These are phyloP conservation scores for Pleodorina starrii DNA, from an alignment of 139 green algal species.

Conservation along the genomic window DNA sequence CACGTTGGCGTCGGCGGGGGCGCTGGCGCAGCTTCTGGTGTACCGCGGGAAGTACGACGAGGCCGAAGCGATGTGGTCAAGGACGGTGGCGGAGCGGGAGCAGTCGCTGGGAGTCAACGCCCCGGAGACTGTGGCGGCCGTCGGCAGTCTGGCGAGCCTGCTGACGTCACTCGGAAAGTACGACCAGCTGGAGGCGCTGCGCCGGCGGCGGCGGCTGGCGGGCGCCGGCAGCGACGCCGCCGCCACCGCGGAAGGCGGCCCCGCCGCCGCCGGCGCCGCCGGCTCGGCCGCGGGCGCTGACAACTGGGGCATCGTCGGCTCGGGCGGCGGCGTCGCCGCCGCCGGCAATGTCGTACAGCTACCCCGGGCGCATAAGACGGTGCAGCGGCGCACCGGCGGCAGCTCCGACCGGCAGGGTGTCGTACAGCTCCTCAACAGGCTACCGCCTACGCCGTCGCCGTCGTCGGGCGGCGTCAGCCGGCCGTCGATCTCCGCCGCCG, in stretches of 20 bases:
- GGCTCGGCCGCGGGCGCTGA: not conserved
- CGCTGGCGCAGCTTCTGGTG: not conserved
- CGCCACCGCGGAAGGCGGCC: not conserved
- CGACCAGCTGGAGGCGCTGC: not conserved
- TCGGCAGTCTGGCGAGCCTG: not conserved
- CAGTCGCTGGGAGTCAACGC: not conserved
- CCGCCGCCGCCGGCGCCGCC: not conserved
- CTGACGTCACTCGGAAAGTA: not conserved
- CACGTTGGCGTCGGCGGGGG: not conserved
- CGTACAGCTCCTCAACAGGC: not conserved
- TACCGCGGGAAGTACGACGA: conserved; percentile 21
- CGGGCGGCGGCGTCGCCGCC: not conserved
- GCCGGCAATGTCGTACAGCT: not conserved
- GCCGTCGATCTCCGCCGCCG: too few relatives aligned
- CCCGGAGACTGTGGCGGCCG: not conserved
- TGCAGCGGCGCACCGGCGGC: not conserved
- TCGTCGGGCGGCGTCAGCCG: too few relatives aligned
- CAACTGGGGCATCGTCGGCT: not conserved
- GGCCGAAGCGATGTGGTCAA: not conserved
- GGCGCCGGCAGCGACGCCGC: not conserved
- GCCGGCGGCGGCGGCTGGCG: not conserved
- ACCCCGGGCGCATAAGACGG: not conserved
- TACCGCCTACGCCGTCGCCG: not conserved
- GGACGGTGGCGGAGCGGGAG: not conserved
- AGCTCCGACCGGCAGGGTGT: not conserved